Conservation (phyloP, 768 basidiomycete genomes). For the Rossbeevera mucosa region DNA sequence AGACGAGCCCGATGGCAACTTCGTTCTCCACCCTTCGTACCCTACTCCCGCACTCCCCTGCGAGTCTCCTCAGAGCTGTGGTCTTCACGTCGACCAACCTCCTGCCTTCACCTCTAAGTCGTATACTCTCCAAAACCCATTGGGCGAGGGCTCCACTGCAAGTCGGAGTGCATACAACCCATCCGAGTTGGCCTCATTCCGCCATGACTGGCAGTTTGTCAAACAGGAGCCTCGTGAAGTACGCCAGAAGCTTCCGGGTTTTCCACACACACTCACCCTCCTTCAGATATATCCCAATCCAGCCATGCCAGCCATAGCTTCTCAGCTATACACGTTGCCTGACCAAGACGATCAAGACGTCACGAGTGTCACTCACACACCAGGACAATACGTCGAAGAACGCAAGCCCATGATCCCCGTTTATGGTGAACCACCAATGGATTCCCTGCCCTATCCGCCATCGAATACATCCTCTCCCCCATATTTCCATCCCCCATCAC, state of each 20-base stretch:
- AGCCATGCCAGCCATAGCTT: slow-evolving; percentile 10
- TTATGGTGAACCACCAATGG: slow-evolving; percentile 29
- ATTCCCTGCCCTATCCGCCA: slow-evolving; percentile 29
- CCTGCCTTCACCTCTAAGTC: slow-evolving; percentile 21
- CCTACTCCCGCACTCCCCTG: neutral
- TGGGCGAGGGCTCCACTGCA: slow-evolving; percentile 15
- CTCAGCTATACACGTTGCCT: slow-evolving; percentile 12
- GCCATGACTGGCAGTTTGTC: slow-evolving; percentile 19
- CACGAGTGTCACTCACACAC: neutral
- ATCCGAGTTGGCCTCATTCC: neutral
- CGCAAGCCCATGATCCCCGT: slow-evolving; percentile 3
- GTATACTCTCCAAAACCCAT: slow-evolving; percentile 26
- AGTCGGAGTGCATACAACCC: neutral
- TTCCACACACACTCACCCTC: slow-evolving; percentile 5
- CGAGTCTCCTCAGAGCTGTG: neutral
- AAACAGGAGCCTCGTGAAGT: slow-evolving; percentile 28
- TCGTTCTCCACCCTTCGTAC: slow-evolving; percentile 11
- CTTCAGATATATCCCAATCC: slow-evolving; percentile 16
- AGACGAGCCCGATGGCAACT: slow-evolving; percentile 21
- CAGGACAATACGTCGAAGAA: slow-evolving; percentile 12
- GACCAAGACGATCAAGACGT: slow-evolving; percentile 14
- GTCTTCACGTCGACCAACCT: slow-evolving; percentile 5
- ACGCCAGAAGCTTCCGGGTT: neutral
- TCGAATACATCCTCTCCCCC: slow-evolving; percentile 16
- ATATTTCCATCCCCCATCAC: slow-evolving; percentile 14